Evolutionary conservation across 2,329 filamentous ascomycete species (phyloP).

Genomic region (Ophiostoma sp.): DNA sequence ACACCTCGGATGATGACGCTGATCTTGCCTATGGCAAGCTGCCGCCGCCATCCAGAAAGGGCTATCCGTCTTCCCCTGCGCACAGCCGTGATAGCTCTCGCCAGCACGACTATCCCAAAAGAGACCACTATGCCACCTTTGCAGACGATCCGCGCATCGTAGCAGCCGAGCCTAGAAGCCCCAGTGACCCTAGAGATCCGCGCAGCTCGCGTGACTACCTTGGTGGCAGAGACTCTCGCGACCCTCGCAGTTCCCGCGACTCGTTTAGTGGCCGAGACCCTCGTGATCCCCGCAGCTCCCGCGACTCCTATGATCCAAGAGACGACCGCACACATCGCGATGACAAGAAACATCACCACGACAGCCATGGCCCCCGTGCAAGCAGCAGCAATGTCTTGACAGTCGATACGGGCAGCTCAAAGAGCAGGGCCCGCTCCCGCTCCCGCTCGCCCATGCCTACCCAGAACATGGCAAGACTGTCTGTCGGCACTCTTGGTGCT

Average conservation of each 20-base stretch:
- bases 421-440: constrained; percentile 31
- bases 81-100: constrained; percentile 22
- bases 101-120: constrained; percentile 3
- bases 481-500: constrained; percentile 41
- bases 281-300: constrained; percentile 20
- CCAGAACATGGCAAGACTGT: constrained; percentile 49
- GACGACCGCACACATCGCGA: constrained; percentile 16
- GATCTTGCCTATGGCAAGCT: constrained; percentile 47
- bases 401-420: constrained; percentile 35
- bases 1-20: constrained; percentile 22
- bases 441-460: constrained; percentile 47
- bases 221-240: not conserved
- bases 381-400: constrained; percentile 40
- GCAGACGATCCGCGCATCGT: constrained; percentile 29
- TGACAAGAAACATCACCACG: constrained; percentile 31
- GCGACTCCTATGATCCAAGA: constrained; percentile 10
- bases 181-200: constrained; percentile 15
- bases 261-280: constrained; percentile 15
- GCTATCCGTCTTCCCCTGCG: not conserved
- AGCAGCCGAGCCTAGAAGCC: constrained; percentile 11
- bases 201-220: constrained; percentile 12
- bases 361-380: constrained; percentile 29
- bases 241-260: not conserved
- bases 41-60: constrained; percentile 22
- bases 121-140: constrained; percentile 33